Base-by-base conservation (phyloP, 768 basidiomycete genomes). In the Mycena rebaudengoi region DNA sequence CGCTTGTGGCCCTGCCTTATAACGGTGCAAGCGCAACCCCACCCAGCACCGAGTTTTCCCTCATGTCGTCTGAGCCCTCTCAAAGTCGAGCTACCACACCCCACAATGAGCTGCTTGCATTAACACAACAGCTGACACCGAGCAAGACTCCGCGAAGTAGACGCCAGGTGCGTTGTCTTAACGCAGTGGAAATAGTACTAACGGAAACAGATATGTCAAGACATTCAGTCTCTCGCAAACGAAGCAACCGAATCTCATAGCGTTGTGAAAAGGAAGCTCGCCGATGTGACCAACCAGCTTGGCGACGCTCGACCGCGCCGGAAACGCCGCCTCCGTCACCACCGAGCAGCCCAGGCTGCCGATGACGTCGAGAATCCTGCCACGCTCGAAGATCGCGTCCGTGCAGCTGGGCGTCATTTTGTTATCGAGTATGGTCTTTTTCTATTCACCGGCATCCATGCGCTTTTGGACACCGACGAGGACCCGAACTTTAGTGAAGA, bases 331-430 rank as follows among this genome's bases (percentile, higher is more conserved):
- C 3, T 20, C 18, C 60, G 52, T 7, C 7, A 13, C 43, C 3
- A 54, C 26, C 52, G 60, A 18, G 51, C 40, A 14, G 44, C 13
- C 8, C 35, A 53, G 11, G 60, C 60, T 7, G 23, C 51, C 30
- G 41, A 45, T 3, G 44, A 54, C 21, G 33, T 37, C 28, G 45
- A 18, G 23, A 54, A 57, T 52, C 44, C 48, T 16, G 32, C 5
- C 23, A 25, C 39, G 8, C 40, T 61, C 39, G 41, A 43, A 18
- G 29, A 30, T 4, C 51, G 40, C 7, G 52, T 54, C 32, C 52
- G 51, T 12, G 11, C 3, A 20, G 41, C 44, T 35, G 60, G 60
- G 10, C 52, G 60, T 12, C 60, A 37, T 25, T 61, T 41, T 25
- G 49, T 43, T 5, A 28, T 61, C 29, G 40, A 43, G n/a, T 10